These are phyloP conservation scores for Globisporangium middletonii DNA, from an alignment of 352 stramenopile species.

Conservation along the genomic window DNA sequence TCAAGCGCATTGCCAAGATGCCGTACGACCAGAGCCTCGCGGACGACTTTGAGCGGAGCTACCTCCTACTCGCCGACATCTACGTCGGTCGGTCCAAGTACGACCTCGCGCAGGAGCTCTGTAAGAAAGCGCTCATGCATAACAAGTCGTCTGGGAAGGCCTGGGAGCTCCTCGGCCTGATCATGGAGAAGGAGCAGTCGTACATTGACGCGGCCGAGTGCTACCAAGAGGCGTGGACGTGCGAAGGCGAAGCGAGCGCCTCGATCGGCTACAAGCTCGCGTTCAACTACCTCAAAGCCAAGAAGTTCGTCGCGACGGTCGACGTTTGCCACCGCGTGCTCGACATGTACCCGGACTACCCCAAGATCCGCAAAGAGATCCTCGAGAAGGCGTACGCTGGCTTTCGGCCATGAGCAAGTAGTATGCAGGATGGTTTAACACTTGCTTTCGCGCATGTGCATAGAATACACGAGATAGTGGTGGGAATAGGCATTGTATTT, in stretches of 20 bases:
- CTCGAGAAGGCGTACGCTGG: slow-evolving; percentile 87
- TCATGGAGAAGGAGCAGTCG: slow-evolving; percentile 93
- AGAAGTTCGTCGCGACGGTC: slow-evolving; percentile 87
- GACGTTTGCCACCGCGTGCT: slow-evolving; percentile 93
- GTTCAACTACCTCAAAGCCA: slow-evolving; percentile 96
- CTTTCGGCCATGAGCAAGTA: slow-evolving; percentile 51
- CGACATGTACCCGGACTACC: slow-evolving; percentile 92
- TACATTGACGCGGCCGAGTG: slow-evolving; percentile 91
- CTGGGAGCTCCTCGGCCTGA: slow-evolving; percentile 91
- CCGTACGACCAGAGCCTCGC: slow-evolving; percentile 79
- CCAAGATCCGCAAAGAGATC: slow-evolving; percentile 93
- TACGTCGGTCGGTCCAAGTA: slow-evolving; percentile 91
- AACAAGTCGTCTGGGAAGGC: slow-evolving; percentile 91
- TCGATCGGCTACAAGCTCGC: slow-evolving; percentile 92
- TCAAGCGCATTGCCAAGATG: slow-evolving; percentile 95
- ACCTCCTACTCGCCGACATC: slow-evolving; percentile 91
- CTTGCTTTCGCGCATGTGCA: not conserved
- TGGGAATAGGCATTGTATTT: no score
- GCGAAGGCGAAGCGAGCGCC: slow-evolving; percentile 79
- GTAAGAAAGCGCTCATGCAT: slow-evolving; percentile 88
- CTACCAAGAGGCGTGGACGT: slow-evolving; percentile 89
- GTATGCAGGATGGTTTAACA: not conserved
- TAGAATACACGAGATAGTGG: no score
- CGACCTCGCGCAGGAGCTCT: slow-evolving; percentile 91
- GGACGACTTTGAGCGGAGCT: slow-evolving; percentile 92